phyloP scores from a whole-genome alignment of 495 filamentous ascomycete genomes.

The Hypomontagnella monticulosa region DNA sequence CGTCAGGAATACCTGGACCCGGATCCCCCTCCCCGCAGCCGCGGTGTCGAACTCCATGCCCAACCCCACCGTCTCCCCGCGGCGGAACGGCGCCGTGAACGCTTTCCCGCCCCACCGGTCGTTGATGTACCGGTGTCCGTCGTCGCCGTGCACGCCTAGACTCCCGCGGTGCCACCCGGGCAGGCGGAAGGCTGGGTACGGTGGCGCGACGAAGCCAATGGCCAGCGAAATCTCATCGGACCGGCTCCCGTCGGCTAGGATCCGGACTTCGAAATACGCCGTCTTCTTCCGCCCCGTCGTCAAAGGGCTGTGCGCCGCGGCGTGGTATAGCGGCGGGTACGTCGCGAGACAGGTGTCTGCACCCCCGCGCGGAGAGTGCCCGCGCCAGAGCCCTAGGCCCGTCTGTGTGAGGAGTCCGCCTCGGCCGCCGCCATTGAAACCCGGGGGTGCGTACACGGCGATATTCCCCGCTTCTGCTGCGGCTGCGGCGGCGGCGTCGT shows the following conservation, averaged over 20 bases:
- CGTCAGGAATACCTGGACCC: constrained; percentile 80
- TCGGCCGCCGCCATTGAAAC: constrained; percentile 21
- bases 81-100: constrained; percentile 65
- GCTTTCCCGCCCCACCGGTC: constrained; percentile 83
- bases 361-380: constrained; percentile 42
- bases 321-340: constrained; percentile 80
- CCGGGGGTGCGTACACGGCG: constrained; percentile 47
- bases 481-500: constrained; percentile 51
- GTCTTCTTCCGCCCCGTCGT: constrained; percentile 62
- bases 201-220: constrained; percentile 80
- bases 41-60: constrained; percentile 73
- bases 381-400: constrained; percentile 58
- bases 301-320: constrained; percentile 72
- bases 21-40: constrained; percentile 43
- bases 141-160: constrained; percentile 89
- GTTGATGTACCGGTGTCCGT: constrained; percentile 88
- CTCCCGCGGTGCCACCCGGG: constrained; percentile 92
- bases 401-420: constrained; percentile 38
- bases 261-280: constrained; percentile 82
- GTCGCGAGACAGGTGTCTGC: constrained; percentile 68
- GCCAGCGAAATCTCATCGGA: constrained; percentile 70
- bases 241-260: constrained; percentile 51
- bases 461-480: constrained; percentile 43
- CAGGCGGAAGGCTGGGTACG: constrained; percentile 87
- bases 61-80: constrained; percentile 59